Percentiles rank a stretch among this genome's conserved stretches.
These are phyloP conservation scores for Zymoseptoria passerinii DNA, from an alignment of 2,329 filamentous ascomycete species.

Conservation along the genomic window DNA sequence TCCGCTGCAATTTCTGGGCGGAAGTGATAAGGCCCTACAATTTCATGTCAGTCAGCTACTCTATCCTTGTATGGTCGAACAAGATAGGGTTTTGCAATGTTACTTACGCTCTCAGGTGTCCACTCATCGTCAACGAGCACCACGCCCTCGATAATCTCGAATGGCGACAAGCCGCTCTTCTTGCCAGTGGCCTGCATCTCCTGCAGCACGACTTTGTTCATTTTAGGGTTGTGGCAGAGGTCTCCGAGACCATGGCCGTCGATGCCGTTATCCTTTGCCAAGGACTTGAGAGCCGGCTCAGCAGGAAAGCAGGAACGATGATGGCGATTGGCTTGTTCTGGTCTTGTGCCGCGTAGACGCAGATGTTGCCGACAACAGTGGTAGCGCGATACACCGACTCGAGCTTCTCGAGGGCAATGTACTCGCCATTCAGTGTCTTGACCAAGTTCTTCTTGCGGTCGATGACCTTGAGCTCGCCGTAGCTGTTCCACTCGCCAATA, in stretches of 20 bases:
- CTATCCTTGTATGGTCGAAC: conserved; percentile 9
- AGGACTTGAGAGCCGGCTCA: conserved; percentile 48
- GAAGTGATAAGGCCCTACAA: conserved; percentile 42
- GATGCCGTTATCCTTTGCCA: conserved; percentile 52
- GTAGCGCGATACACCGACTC: conserved; percentile 82
- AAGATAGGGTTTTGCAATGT: background rate
- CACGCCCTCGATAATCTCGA: conserved; percentile 69
- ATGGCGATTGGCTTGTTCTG: conserved; percentile 75
- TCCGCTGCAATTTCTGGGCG: conserved; percentile 47
- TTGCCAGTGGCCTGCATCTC: conserved; percentile 59
- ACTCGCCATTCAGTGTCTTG: conserved; percentile 91
- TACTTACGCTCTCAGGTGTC: conserved; percentile 71
- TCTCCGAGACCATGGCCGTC: conserved; percentile 53
- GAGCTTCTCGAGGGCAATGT: conserved; percentile 91
- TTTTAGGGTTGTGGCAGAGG: conserved; percentile 58
- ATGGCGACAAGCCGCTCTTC: conserved; percentile 56
- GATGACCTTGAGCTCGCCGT: conserved; percentile 77
- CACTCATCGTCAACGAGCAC: conserved; percentile 79
- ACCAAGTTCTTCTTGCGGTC: conserved; percentile 98
- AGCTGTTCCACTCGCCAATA: conserved; percentile 76
- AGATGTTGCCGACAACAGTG: conserved; percentile 74
- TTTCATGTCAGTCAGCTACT: conserved; percentile 8
- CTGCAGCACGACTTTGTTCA: conserved; percentile 58
- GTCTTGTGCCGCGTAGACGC: conserved; percentile 70
- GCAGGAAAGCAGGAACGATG: conserved; percentile 55